Conservation (phyloP, 2,329 filamentous ascomycete species). For the Ceratocystis variospora region DNA sequence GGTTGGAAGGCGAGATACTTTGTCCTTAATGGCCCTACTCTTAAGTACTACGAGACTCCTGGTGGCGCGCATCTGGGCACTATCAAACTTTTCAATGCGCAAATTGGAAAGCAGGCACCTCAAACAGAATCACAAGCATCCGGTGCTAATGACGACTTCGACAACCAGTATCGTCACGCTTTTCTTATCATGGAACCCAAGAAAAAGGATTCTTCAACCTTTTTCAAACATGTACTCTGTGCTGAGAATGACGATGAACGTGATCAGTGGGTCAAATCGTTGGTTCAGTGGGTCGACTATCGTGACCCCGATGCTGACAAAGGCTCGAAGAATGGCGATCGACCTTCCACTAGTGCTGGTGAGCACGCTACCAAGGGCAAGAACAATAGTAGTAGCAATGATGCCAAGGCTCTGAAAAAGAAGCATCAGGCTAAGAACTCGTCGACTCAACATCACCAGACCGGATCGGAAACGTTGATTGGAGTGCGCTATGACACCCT, state of each 20-base stretch:
- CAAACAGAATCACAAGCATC: conserved; percentile 37
- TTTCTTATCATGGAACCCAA: conserved; percentile 93
- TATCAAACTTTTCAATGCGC: conserved; percentile 79
- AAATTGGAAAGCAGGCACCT: conserved; percentile 78
- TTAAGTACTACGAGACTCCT: conserved; percentile 86
- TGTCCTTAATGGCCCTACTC: conserved; percentile 42
- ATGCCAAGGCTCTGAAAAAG: conserved; percentile 24
- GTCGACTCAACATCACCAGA: conserved; percentile 24
- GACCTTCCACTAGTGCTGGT: conserved; percentile 17
- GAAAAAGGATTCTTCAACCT: conserved; percentile 77
- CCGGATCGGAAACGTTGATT: conserved; percentile 36
- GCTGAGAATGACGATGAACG: conserved; percentile 88
- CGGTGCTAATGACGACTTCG: conserved; percentile 51
- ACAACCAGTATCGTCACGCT: conserved; percentile 92
- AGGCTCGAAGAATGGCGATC: conserved; percentile 26
- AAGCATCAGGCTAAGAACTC: conserved; percentile 23
- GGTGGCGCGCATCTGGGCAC: conserved; percentile 83
- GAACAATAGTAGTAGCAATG: conserved; percentile 23
- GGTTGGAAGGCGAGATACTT: conserved; percentile 84
- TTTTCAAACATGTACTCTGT: conserved; percentile 87
- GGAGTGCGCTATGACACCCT: conserved; percentile 46
- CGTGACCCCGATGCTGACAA: conserved; percentile 45
- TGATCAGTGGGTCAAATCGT: conserved; percentile 82
- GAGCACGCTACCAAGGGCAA: conserved; percentile 30
- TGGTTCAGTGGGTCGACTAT: conserved; percentile 79